Evolutionary conservation across 306 rosid species (phyloP).

Genomic region (Castanea mollissima): DNA sequence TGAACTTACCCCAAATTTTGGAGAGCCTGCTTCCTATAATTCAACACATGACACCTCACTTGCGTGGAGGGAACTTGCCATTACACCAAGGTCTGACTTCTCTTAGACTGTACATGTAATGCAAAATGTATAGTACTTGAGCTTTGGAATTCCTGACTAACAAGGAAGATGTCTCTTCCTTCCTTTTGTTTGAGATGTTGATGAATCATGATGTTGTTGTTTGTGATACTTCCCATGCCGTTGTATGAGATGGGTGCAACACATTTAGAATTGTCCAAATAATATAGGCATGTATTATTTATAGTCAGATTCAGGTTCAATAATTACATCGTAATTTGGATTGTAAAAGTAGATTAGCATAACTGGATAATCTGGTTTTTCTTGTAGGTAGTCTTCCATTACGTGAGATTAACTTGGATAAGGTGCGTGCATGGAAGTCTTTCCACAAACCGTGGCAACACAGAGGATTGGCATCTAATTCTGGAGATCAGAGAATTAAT

Average conservation of each 20-base stretch:
- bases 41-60: too few species aligned
- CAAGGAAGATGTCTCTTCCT: not conserved
- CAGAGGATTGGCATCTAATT: slow-evolving; percentile 48
- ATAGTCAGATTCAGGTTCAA: slow-evolving; percentile 5
- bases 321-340: slow-evolving; percentile 3
- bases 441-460: slow-evolving; percentile 61
- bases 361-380: slow-evolving; percentile 23
- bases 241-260: not conserved
- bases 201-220: not conserved
- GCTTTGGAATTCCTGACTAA: not conserved
- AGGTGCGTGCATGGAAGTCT: slow-evolving; percentile 83
- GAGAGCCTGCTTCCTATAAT: too few species aligned
- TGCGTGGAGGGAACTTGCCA: too few species aligned
- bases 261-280: not conserved
- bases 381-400: slow-evolving; percentile 59
- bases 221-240: not conserved
- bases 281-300: not conserved
- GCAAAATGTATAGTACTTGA: not conserved
- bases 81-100: too few species aligned
- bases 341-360: slow-evolving; percentile 3
- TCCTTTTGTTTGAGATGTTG: not conserved
- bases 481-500: slow-evolving; percentile 30
- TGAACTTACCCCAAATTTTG: too few species aligned
- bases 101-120: not conserved
- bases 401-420: slow-evolving; percentile 88